Evolutionary conservation across 441 rosid species (phyloP), one percentile per base, ranked within the genome.

Genomic region (Euphorbia celastroides): DNA sequence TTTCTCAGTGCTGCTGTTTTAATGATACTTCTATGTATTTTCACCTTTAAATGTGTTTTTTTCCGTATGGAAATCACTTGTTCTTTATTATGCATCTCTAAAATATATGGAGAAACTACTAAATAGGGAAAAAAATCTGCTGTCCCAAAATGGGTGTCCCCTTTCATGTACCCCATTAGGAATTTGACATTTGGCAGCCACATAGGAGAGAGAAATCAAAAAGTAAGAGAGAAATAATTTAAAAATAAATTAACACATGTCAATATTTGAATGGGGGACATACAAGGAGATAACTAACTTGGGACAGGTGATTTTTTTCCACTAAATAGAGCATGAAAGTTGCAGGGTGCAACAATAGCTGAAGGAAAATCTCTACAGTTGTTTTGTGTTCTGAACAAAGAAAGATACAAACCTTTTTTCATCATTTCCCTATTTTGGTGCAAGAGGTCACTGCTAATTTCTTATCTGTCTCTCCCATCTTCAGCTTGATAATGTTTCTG

Each of bases 401-500:
- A 20, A 50, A 19, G 11, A 50, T n/a, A 50, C 25, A 50, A 50
- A 27, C 3, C 16, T 25, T 25, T 62, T 12, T 26, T n/a, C 25
- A 20, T 2, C 2, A 14, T 42, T 42, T 42, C 5, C 20, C 6
- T 41, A 3, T 58, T 57, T 26, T 28, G 44, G 12, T 66, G 22
- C 27, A 31, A 8, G 26, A 31, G 46, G 55, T 50, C 51, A 36
- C 63, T 65, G 52, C 50, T 67, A 59, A 59, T 76, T 60, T 42
- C 41, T 68, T 63, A 19, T 62, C 26, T 38, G 7, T 36, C 16
- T 32, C 4, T 67, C 63, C 65, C 79, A n/a, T 60, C 67, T 82
- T 66, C 86, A 94, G 99, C 98, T 94, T 42, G 99, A 94, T 82
- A 92, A 94, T 75, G 97, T 94, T 76, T 94, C 97, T 73, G 86